These are phyloP conservation scores for Dactylella cylindrospora DNA, from an alignment of 2,329 filamentous ascomycete species.

Conservation along the genomic window DNA sequence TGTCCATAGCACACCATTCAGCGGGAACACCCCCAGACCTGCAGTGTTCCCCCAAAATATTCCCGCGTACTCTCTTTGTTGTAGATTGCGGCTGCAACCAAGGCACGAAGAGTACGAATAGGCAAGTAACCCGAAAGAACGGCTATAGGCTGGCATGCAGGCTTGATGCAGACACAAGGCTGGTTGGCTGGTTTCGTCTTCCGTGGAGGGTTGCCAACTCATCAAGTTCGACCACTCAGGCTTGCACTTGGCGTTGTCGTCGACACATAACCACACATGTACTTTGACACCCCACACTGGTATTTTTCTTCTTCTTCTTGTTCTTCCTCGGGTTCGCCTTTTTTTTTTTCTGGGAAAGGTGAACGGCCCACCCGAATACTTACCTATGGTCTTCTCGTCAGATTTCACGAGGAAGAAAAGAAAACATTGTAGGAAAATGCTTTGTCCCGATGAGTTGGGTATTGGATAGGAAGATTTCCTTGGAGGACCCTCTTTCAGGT, in stretches of 20 bases:
- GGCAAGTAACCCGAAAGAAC: conserved; percentile 36
- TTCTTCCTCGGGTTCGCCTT: conserved; percentile 2
- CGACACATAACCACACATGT: too few species aligned
- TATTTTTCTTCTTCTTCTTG: background rate
- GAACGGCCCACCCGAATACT: background rate
- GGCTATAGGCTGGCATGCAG: conserved; percentile 35
- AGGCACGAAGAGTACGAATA: background rate
- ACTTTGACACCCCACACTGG: too few species aligned
- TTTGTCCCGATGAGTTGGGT: conserved; percentile 32
- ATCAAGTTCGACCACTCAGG: conserved; percentile 43
- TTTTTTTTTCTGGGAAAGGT: background rate
- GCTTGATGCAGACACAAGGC: conserved; percentile 2
- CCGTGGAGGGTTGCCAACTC: conserved; percentile 42
- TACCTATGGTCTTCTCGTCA: conserved; percentile 1
- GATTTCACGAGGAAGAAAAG: background rate
- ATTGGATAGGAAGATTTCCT: conserved; percentile 26
- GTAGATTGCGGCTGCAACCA: background rate
- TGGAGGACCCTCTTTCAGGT: too few species aligned
- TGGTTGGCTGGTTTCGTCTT: too few species aligned
- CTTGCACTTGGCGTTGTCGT: conserved; percentile 40
- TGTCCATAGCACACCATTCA: conserved; percentile 34
- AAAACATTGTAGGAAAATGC: background rate
- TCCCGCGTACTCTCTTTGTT: background rate
- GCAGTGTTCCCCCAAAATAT: conserved; percentile 15
- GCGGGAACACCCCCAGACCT: conserved; percentile 10